Percentiles rank a stretch among this genome's conserved stretches.
phyloP scores from a whole-genome alignment of 108 stramenopile species.

The Nitzschia putrida region DNA sequence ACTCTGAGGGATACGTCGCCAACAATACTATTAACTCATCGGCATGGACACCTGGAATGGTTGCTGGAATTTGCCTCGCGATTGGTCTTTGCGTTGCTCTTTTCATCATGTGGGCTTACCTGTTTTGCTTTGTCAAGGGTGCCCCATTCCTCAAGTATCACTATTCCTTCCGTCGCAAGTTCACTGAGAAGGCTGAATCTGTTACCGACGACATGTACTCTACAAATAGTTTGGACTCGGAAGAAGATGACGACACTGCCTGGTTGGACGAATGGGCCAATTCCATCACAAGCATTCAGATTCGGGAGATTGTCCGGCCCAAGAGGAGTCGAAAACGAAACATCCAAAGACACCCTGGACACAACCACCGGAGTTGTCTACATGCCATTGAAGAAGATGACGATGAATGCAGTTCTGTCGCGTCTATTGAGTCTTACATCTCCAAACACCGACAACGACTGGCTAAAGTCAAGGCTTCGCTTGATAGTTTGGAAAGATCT shows the following conservation, averaged over 20 bases:
- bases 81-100: not conserved
- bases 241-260: slow-evolving; percentile 1
- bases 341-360: slow-evolving; percentile 1
- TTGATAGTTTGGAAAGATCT: not conserved
- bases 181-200: not conserved
- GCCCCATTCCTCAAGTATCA: not conserved
- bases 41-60: slow-evolving; percentile 13
- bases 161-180: not conserved
- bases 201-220: slow-evolving; percentile 20
- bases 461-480: not conserved
- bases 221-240: slow-evolving; percentile 1
- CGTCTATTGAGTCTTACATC: not conserved
- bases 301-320: slow-evolving; percentile 17
- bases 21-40: not conserved
- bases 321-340: not conserved
- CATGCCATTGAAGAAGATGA: slow-evolving; percentile 15
- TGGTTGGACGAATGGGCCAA: slow-evolving; percentile 44
- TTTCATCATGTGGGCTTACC: slow-evolving; percentile 19
- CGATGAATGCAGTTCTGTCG: slow-evolving; percentile 12
- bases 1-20: slow-evolving; percentile 24
- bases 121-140: slow-evolving; percentile 7
- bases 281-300: slow-evolving; percentile 35
- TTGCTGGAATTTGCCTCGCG: not conserved
- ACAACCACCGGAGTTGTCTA: slow-evolving; percentile 5
- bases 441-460: not conserved